These are phyloP conservation scores for Umbilicaria muhlenbergii DNA, from an alignment of 495 filamentous ascomycete genomes.

Conservation along the genomic window DNA sequence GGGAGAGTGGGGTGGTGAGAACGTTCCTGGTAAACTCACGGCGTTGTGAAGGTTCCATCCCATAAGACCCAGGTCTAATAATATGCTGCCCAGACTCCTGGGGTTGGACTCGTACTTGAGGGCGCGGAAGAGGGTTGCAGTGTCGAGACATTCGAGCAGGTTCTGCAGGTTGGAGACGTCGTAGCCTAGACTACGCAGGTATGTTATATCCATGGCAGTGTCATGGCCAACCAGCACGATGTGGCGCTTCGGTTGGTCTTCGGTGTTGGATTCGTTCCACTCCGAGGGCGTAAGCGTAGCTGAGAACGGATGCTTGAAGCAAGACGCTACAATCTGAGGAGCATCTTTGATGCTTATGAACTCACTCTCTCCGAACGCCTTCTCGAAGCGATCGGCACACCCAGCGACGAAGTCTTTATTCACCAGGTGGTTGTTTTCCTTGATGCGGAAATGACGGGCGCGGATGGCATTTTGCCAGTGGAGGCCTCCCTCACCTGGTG, in stretches of 20 bases:
- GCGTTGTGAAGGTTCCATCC: constrained; percentile 70
- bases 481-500: constrained; percentile 41
- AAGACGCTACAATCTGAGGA: constrained; percentile 23
- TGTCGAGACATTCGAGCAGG: constrained; percentile 54
- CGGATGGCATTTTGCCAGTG: constrained; percentile 51
- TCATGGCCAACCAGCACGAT: constrained; percentile 72
- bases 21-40: constrained; percentile 8
- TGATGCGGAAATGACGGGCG: constrained; percentile 60
- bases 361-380: constrained; percentile 46
- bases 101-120: constrained; percentile 30
- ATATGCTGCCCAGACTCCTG: constrained; percentile 41
- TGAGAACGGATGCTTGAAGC: constrained; percentile 36
- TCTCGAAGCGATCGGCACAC: constrained; percentile 53
- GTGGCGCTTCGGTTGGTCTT: constrained; percentile 25
- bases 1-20: neutral
- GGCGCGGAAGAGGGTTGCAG: constrained; percentile 46
- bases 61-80: constrained; percentile 44
- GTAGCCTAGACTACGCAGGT: constrained; percentile 45
- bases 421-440: constrained; percentile 43
- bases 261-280: neutral
- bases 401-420: constrained; percentile 54
- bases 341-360: constrained; percentile 26
- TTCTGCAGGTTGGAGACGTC: constrained; percentile 32
- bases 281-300: constrained; percentile 5
- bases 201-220: constrained; percentile 45